Conservation (phyloP, 306 rosid genomes). For the Cercis canadensis region DNA sequence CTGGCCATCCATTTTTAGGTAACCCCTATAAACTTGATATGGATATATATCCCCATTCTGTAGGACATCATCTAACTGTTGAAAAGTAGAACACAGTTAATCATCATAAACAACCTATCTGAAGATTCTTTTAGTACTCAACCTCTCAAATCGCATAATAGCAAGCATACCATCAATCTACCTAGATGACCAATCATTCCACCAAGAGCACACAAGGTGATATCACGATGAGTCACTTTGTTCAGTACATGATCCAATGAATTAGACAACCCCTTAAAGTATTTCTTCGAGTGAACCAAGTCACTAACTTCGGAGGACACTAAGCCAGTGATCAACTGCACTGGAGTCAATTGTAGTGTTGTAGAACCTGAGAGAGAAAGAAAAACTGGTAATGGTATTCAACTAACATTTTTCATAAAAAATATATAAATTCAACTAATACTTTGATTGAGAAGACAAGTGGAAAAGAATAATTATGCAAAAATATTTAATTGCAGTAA, state of each 20-base stretch:
- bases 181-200: conserved; percentile 81
- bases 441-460: too few species aligned
- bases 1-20: conserved; percentile 97
- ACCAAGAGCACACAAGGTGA: conserved; percentile 71
- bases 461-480: too few species aligned
- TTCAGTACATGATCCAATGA: conserved; percentile 61
- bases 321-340: conserved; percentile 58
- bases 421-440: neutral
- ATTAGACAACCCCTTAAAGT: conserved; percentile 74
- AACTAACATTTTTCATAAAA: neutral
- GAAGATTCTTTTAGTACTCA: conserved; percentile 17
- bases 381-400: conserved; percentile 31
- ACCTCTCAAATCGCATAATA: conserved; percentile 14
- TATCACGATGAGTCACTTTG: conserved; percentile 58
- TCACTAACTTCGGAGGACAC: conserved; percentile 64
- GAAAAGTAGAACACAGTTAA: conserved; percentile 30
- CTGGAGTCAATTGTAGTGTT: conserved; percentile 65
- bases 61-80: conserved; percentile 77
- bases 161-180: conserved; percentile 80
- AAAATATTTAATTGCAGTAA: too few species aligned
- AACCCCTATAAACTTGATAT: conserved; percentile 83
- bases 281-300: conserved; percentile 65
- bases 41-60: conserved; percentile 76
- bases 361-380: conserved; percentile 64
- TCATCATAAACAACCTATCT: conserved; percentile 29